Conservation (phyloP, 1,284 basidiomycete species). For the Tremellales sp. region DNA sequence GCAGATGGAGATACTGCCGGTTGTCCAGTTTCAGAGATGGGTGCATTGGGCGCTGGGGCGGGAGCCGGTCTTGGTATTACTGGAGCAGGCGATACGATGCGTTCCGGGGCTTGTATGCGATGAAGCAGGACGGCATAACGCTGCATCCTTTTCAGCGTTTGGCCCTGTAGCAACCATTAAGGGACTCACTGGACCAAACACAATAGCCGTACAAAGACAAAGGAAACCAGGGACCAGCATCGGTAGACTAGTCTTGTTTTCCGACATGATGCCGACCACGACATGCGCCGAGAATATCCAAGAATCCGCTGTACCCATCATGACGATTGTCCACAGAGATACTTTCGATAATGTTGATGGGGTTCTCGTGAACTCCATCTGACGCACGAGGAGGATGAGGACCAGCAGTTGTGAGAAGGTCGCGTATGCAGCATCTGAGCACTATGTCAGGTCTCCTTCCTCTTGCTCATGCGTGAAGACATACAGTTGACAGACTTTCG, state of each 20-base stretch:
- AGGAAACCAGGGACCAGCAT: constrained; percentile 77
- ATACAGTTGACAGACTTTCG: constrained; percentile 74
- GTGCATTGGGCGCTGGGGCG: too few relatives aligned
- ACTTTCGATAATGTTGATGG: constrained; percentile 71
- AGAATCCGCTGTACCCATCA: constrained; percentile 71
- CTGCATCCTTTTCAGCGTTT: too few relatives aligned
- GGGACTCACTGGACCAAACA: constrained; percentile 48
- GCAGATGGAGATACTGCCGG: constrained; percentile 21
- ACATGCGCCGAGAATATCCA: constrained; percentile 79
- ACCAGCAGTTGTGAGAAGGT: constrained; percentile 64
- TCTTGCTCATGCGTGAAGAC: constrained; percentile 38
- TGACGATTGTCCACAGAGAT: constrained; percentile 73
- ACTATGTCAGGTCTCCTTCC: constrained; percentile 4
- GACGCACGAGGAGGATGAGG: constrained; percentile 64
- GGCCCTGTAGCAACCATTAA: too few relatives aligned
- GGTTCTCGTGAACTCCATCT: constrained; percentile 69
- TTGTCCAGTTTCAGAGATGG: too few relatives aligned
- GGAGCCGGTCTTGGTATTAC: too few relatives aligned
- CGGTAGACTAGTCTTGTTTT: constrained; percentile 70
- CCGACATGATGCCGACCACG: constrained; percentile 74
- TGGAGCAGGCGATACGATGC: constrained; percentile 46
- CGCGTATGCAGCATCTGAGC: constrained; percentile 66
- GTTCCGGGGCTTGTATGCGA: constrained; percentile 76
- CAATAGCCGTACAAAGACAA: constrained; percentile 48
- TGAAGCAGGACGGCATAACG: constrained; percentile 76